Evolutionary conservation across 108 stramenopile genomes (phyloP).

Genomic region (Craspedostauros australis): DNA sequence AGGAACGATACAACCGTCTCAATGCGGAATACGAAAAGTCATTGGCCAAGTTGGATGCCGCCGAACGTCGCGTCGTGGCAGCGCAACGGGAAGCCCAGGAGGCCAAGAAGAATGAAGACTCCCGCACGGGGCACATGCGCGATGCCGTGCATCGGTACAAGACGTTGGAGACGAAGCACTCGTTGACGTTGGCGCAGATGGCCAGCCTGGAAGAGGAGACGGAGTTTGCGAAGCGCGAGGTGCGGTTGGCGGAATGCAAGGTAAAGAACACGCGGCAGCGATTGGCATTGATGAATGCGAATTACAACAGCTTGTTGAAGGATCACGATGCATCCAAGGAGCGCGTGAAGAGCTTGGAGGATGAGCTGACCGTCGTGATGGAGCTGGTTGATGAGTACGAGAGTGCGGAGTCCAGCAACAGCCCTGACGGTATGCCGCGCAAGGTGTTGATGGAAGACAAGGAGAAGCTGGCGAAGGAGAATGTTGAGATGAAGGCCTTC

Average conservation of each 20-base stretch:
- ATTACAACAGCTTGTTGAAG: slow-evolving; percentile 21
- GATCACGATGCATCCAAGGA: slow-evolving; percentile 11
- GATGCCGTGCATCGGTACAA: slow-evolving; percentile 11
- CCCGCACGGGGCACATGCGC: slow-evolving; percentile 13
- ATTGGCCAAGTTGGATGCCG: background rate
- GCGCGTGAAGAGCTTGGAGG: background rate
- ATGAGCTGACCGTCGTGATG: background rate
- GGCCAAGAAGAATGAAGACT: slow-evolving; percentile 11
- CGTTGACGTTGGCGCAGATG: background rate
- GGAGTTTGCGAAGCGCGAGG: slow-evolving; percentile 10
- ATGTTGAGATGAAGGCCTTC: too few species aligned
- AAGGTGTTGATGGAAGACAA: background rate
- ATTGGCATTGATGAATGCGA: background rate
- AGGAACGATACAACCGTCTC: slow-evolving; percentile 6
- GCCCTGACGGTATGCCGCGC: too few species aligned
- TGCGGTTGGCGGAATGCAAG: slow-evolving; percentile 4
- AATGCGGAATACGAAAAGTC: slow-evolving; percentile 11
- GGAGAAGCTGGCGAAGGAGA: background rate
- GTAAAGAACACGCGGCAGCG: slow-evolving; percentile 15
- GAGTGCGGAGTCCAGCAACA: background rate
- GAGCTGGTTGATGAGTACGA: background rate
- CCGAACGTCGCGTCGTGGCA: slow-evolving; percentile 4
- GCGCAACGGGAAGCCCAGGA: slow-evolving; percentile 18
- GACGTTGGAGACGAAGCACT: slow-evolving; percentile 8
- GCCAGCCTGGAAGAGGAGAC: slow-evolving; percentile 1